phyloP scores from a whole-genome alignment of 345 rosid species.

The Moringa oleifera region DNA sequence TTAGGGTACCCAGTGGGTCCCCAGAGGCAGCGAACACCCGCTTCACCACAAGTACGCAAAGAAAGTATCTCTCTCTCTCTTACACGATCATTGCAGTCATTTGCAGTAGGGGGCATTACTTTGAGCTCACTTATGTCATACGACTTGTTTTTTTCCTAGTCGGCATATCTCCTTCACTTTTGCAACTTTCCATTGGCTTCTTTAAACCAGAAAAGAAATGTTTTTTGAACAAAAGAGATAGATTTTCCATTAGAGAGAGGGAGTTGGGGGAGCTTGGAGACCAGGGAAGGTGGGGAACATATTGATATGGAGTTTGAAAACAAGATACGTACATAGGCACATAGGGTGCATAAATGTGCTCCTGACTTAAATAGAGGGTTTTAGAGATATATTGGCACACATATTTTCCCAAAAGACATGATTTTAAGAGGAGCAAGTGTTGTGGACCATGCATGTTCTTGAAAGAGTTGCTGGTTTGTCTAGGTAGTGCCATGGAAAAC shows the following conservation, averaged over 20 bases:
- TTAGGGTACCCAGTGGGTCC: conserved; percentile 33
- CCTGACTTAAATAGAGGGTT: conserved; percentile 24
- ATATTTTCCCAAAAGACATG: conserved; percentile 25
- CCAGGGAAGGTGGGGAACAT: conserved; percentile 71
- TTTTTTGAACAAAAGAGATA: conserved; percentile 18
- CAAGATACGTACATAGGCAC: conserved; percentile 17
- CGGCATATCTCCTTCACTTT: no score
- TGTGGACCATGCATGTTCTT: conserved; percentile 37
- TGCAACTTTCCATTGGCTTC: no score
- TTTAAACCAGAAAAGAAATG: background rate
- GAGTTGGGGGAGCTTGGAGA: conserved; percentile 21
- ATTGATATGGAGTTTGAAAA: conserved; percentile 53
- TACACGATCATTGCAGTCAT: conserved; percentile 44
- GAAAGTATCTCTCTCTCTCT: conserved; percentile 15
- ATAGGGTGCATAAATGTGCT: conserved; percentile 36
- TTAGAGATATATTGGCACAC: conserved; percentile 12
- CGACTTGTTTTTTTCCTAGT: no score
- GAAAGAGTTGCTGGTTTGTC: conserved; percentile 30
- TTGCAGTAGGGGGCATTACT: conserved; percentile 17
- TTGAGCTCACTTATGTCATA: conserved; percentile 6
- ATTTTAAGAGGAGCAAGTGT: conserved; percentile 16
- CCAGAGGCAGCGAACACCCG: conserved; percentile 25
- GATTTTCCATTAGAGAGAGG: conserved; percentile 11
- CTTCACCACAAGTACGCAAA: conserved; percentile 44
- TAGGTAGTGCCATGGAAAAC: conserved; percentile 28